Conservation (phyloP, 164 flowering plant species). For the Hamamelis virginiana region DNA sequence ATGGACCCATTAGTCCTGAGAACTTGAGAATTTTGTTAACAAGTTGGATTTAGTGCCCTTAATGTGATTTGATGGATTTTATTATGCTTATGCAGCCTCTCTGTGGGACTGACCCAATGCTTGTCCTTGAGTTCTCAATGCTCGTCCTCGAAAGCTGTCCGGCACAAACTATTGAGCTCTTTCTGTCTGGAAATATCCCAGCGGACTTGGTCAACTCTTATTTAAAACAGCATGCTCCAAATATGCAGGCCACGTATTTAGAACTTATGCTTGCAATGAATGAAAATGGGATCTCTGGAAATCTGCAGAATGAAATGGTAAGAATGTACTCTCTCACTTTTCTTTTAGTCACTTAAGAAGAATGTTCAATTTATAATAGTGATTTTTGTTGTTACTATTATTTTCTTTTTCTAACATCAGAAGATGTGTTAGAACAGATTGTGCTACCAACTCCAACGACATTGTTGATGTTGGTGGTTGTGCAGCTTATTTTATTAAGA, state of each 20-base stretch:
- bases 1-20: neutral
- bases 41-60: neutral
- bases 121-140: conserved; percentile 91
- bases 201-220: conserved; percentile 96
- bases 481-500: neutral
- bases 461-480: no score
- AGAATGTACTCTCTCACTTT: conserved; percentile 12
- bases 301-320: conserved; percentile 99
- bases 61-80: conserved; percentile 18
- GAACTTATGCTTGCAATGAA: conserved; percentile 92
- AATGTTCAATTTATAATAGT: neutral
- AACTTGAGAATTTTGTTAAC: neutral
- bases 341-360: conserved; percentile 3
- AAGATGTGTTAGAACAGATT: no score
- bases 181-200: conserved; percentile 85
- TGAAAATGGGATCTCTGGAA: conserved; percentile 81
- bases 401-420: no score
- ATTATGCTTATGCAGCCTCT: conserved; percentile 83
- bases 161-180: conserved; percentile 87
- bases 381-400: no score
- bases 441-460: no score
- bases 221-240: conserved; percentile 92
- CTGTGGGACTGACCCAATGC: conserved; percentile 87
- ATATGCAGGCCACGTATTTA: conserved; percentile 86
- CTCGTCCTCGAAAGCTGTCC: conserved; percentile 95